These are phyloP conservation scores for Aphanomyces stellatus DNA, from an alignment of 352 stramenopile genomes.

Conservation along the genomic window DNA sequence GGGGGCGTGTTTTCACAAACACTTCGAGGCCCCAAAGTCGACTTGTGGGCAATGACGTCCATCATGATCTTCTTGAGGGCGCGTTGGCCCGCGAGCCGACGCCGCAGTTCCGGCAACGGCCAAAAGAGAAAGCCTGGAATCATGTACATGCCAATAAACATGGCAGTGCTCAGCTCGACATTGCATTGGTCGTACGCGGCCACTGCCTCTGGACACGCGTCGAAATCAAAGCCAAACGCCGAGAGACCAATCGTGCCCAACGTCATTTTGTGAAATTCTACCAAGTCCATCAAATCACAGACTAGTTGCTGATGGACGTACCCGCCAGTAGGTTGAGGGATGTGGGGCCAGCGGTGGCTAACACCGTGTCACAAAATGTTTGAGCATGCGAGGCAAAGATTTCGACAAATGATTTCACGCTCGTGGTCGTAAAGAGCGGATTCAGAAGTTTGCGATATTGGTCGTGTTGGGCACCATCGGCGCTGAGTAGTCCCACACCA, in stretches of 20 bases:
- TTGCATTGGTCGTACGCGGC: background rate
- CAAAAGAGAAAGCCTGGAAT: slow-evolving; percentile 1
- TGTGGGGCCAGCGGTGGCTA: background rate
- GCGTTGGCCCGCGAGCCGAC: too few relatives aligned
- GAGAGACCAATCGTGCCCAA: background rate
- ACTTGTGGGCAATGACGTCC: background rate
- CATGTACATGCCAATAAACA: background rate
- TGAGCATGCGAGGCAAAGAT: background rate
- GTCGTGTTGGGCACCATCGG: background rate
- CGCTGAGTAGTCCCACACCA: slow-evolving; percentile 4
- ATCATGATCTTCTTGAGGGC: background rate
- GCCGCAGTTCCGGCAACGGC: background rate
- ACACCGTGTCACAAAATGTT: background rate
- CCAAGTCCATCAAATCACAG: background rate
- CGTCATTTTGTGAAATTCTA: slow-evolving; percentile 10
- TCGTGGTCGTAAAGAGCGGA: background rate
- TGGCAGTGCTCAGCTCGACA: background rate
- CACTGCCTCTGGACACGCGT: background rate
- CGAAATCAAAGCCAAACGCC: slow-evolving; percentile 4
- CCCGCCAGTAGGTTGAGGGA: background rate
- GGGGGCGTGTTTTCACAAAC: background rate
- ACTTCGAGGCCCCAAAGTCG: background rate
- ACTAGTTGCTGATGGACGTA: background rate
- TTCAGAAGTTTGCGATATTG: slow-evolving; percentile 4
- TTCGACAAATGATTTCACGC: slow-evolving; percentile 8